phyloP scores from a whole-genome alignment of 176 grass and related monocot species.

The Hordeum marinum region DNA sequence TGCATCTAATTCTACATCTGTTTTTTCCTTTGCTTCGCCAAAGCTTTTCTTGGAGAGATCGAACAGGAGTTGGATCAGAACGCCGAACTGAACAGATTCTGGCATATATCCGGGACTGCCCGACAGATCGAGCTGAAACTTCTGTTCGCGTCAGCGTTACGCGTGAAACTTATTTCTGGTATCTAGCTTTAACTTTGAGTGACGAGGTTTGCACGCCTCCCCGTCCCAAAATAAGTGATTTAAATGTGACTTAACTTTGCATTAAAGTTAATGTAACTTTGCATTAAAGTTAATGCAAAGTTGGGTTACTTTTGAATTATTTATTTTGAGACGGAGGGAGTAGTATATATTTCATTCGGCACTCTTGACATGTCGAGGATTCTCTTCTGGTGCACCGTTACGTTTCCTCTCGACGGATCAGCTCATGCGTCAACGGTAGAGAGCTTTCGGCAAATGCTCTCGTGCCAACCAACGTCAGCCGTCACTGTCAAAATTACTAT shows the following conservation, averaged over 20 bases:
- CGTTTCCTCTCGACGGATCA: neutral
- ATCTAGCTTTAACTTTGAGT: conserved; percentile 5
- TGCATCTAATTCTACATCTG: neutral
- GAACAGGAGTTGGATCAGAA: neutral
- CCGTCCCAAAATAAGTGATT: too few relatives aligned
- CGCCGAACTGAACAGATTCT: neutral
- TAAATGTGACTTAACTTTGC: too few relatives aligned
- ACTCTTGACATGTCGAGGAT: neutral
- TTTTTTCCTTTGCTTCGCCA: too few relatives aligned
- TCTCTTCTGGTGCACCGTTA: neutral
- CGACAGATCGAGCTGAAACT: too few relatives aligned
- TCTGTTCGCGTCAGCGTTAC: too few relatives aligned
- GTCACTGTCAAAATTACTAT: neutral
- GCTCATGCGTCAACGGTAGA: neutral
- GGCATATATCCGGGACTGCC: neutral
- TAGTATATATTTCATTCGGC: neutral
- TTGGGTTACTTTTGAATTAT: too few relatives aligned
- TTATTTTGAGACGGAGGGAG: too few relatives aligned
- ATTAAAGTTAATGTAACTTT: too few relatives aligned
- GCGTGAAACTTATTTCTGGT: conserved; percentile 34
- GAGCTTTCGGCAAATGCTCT: conserved; percentile 56
- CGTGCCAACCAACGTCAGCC: conserved; percentile 33
- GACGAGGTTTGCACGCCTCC: conserved; percentile 10
- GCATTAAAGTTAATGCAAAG: too few relatives aligned
- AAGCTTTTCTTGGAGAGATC: too few relatives aligned